Evolutionary conservation across 805 yeast species (phyloP).

Genomic region (Starmerella apicola): DNA sequence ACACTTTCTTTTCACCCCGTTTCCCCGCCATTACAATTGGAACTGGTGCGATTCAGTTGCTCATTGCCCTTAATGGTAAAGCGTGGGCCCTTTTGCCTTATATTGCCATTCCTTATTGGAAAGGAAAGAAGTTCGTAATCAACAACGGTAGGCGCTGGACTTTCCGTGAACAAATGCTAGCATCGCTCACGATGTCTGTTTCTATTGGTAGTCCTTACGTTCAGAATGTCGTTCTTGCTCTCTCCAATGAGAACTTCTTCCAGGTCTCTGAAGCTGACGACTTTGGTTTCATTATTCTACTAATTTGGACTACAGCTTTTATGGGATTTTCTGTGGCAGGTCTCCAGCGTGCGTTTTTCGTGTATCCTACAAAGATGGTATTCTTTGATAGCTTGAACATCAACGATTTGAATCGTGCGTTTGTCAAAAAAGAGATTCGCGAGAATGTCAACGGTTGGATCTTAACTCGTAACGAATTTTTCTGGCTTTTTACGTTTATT

Average conservation of each 20-base stretch:
- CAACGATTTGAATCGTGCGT: slow-evolving; percentile 37
- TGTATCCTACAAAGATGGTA: slow-evolving; percentile 39
- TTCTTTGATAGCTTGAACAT: slow-evolving; percentile 31
- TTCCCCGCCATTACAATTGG: slow-evolving; percentile 41
- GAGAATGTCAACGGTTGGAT: slow-evolving; percentile 46
- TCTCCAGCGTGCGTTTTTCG: slow-evolving; percentile 43
- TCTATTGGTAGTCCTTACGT: slow-evolving; percentile 21
- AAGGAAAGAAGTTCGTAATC: slow-evolving; percentile 19
- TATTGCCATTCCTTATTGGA: slow-evolving; percentile 1
- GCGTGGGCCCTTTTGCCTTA: slow-evolving; percentile 25
- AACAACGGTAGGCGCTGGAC: slow-evolving; percentile 44
- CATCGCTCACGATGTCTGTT: slow-evolving; percentile 31
- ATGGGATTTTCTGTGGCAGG: slow-evolving; percentile 60
- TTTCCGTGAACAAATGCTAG: slow-evolving; percentile 25
- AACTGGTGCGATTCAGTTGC: slow-evolving; percentile 43
- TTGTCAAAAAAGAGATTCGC: slow-evolving; percentile 31
- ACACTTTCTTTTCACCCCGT: slow-evolving; percentile 47
- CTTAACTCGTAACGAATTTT: slow-evolving; percentile 39
- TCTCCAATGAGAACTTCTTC: slow-evolving; percentile 22
- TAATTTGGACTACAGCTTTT: slow-evolving; percentile 44
- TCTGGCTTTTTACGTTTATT: slow-evolving; percentile 31
- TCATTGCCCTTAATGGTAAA: slow-evolving; percentile 49
- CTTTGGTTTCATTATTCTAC: slow-evolving; percentile 43
- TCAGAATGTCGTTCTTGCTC: slow-evolving; percentile 25
- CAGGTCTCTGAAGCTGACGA: slow-evolving; percentile 20